Conservation (phyloP, 2,329 filamentous ascomycete genomes). For the Conoideocrella luteorostrata region DNA sequence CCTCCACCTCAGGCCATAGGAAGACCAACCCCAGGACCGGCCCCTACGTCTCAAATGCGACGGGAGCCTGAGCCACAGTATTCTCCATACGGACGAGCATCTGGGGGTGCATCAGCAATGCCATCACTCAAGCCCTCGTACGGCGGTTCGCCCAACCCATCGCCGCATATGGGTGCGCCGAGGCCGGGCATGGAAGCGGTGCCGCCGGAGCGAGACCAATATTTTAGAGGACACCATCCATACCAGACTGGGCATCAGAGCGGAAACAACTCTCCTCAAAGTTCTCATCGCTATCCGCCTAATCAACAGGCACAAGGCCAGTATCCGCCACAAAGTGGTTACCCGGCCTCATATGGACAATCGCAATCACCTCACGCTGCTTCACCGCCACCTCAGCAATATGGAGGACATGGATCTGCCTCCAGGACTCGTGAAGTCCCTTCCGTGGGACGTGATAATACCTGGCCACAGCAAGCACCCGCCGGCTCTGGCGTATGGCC, state of each 20-base stretch:
- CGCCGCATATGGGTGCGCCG: slow-evolving; percentile 39
- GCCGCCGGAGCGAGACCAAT: slow-evolving; percentile 37
- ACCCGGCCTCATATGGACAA: slow-evolving; percentile 35
- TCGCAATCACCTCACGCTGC: slow-evolving; percentile 33
- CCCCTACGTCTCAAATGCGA: slow-evolving; percentile 37
- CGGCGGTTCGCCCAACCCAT: slow-evolving; percentile 41
- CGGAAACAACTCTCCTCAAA: slow-evolving; percentile 40
- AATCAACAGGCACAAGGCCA: slow-evolving; percentile 30
- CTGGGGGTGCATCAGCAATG: slow-evolving; percentile 38
- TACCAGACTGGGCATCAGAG: slow-evolving; percentile 28
- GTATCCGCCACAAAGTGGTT: slow-evolving; percentile 39
- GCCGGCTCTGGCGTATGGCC: slow-evolving; percentile 21
- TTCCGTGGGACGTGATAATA: slow-evolving; percentile 28
- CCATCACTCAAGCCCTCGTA: slow-evolving; percentile 49
- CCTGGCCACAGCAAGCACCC: slow-evolving; percentile 24
- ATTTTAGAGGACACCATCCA: slow-evolving; percentile 37
- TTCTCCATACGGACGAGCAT: slow-evolving; percentile 34
- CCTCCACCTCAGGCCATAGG: slow-evolving; percentile 43
- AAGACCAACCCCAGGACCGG: slow-evolving; percentile 28
- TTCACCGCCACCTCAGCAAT: slow-evolving; percentile 52
- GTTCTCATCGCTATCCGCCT: slow-evolving; percentile 38
- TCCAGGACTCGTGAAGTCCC: slow-evolving; percentile 36
- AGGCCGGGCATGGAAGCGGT: slow-evolving; percentile 34
- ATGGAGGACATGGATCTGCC: slow-evolving; percentile 37
- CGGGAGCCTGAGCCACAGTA: slow-evolving; percentile 45